Conservation (phyloP, 2,329 filamentous ascomycete species). For the Diaporthe amygdali region DNA sequence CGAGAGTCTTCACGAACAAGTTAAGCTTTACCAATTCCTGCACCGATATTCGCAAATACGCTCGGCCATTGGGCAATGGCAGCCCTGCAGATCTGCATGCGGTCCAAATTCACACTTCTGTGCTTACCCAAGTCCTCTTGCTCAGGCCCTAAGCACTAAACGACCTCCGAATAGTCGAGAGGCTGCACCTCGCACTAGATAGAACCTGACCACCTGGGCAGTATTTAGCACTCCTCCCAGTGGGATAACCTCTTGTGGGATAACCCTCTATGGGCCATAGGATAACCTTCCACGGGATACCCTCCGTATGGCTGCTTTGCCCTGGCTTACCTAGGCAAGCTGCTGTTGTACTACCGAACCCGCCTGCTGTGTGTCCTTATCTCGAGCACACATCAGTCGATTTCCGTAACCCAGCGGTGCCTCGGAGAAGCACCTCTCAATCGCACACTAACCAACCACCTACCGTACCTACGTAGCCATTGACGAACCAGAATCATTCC, state of each 20-base stretch:
- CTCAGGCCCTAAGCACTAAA: neutral
- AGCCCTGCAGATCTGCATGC: constrained; percentile 11
- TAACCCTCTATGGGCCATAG: neutral
- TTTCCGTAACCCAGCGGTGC: constrained; percentile 21
- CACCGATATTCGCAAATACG: neutral
- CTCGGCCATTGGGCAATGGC: neutral
- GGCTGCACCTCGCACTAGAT: neutral
- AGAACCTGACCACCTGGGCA: no score
- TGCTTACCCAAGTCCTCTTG: neutral
- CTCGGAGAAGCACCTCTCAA: constrained; percentile 21
- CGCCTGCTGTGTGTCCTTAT: constrained; percentile 1
- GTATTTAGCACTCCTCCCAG: no score
- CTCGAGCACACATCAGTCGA: neutral
- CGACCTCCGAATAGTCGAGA: neutral
- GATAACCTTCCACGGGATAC: no score
- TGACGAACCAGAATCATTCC: constrained; percentile 10
- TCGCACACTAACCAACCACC: constrained; percentile 6
- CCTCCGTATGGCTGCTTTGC: neutral
- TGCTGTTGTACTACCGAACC: neutral
- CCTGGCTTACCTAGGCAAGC: neutral
- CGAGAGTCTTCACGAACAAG: neutral
- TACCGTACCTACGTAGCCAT: neutral
- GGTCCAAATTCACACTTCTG: neutral
- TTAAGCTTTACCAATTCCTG: constrained; percentile 11
- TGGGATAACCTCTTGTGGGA: no score